These are phyloP conservation scores for Telfairia occidentalis DNA, from an alignment of 331 rosid species.

Conservation along the genomic window DNA sequence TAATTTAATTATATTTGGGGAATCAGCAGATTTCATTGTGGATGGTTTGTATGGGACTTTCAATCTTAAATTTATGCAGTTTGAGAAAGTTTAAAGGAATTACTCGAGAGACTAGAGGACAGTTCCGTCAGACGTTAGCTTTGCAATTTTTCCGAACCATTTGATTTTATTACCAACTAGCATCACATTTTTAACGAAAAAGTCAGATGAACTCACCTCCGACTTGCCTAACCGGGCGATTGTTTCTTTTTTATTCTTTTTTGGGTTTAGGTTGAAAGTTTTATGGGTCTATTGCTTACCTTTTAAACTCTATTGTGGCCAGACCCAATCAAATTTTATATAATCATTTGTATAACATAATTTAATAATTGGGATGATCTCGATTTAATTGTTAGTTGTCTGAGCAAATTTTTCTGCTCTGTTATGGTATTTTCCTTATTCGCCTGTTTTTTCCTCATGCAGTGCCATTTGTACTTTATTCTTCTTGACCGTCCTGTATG, in stretches of 20 bases:
- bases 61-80: neutral
- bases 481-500: conserved; percentile 37
- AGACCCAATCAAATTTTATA: neutral
- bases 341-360: neutral
- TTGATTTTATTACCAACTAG: neutral
- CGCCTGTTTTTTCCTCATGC: conserved; percentile 14
- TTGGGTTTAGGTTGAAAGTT: neutral
- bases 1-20: neutral
- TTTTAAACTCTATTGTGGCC: neutral
- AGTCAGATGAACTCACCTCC: neutral
- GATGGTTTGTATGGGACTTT: neutral
- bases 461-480: conserved; percentile 71
- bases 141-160: neutral
- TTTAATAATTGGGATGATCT: neutral
- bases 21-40: neutral
- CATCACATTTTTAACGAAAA: neutral
- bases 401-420: neutral
- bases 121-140: neutral
- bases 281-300: neutral
- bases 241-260: neutral
- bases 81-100: neutral
- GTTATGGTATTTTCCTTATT: neutral
- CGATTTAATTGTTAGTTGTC: neutral
- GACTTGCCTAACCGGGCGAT: neutral
- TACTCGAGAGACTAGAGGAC: neutral